Evolutionary conservation across 768 basidiomycete species (phyloP).

Genomic region (Tylopilus sp.): DNA sequence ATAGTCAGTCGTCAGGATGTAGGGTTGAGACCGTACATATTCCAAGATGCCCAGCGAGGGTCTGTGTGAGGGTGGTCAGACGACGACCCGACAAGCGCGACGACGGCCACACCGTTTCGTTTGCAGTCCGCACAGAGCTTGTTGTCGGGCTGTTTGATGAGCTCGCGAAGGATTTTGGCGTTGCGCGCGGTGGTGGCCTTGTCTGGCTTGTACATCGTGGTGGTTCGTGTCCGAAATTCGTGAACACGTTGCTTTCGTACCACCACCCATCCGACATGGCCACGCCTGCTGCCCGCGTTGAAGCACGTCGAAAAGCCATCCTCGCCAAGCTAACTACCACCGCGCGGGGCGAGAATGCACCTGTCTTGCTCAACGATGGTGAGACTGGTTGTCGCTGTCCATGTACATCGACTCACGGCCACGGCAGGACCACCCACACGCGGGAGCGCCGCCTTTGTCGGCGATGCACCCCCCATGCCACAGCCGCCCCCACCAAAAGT

Average conservation of each 20-base stretch:
- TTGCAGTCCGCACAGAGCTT: constrained; percentile 97
- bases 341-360: constrained; percentile 65
- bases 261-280: constrained; percentile 21
- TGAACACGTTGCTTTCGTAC: constrained; percentile 6
- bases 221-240: background rate
- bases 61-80: constrained; percentile 43
- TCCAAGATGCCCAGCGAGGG: constrained; percentile 98
- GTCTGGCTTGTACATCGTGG: constrained; percentile 44
- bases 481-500: constrained; percentile 21
- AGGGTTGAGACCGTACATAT: constrained; percentile 82
- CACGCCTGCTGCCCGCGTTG: constrained; percentile 65
- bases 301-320: constrained; percentile 76
- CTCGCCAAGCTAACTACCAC: constrained; percentile 77
- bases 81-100: background rate
- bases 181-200: no score
- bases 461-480: constrained; percentile 34
- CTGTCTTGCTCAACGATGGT: constrained; percentile 52
- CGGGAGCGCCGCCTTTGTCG: constrained; percentile 32
- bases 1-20: no score
- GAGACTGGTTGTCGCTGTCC: no score
- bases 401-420: no score
- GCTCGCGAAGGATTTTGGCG: constrained; percentile 79
- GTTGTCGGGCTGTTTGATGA: constrained; percentile 88
- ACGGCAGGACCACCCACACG: constrained; percentile 13
- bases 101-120: constrained; percentile 82